Evolutionary conservation across 2,329 filamentous ascomycete genomes (phyloP).

Genomic region (Phialemoniopsis sp.): DNA sequence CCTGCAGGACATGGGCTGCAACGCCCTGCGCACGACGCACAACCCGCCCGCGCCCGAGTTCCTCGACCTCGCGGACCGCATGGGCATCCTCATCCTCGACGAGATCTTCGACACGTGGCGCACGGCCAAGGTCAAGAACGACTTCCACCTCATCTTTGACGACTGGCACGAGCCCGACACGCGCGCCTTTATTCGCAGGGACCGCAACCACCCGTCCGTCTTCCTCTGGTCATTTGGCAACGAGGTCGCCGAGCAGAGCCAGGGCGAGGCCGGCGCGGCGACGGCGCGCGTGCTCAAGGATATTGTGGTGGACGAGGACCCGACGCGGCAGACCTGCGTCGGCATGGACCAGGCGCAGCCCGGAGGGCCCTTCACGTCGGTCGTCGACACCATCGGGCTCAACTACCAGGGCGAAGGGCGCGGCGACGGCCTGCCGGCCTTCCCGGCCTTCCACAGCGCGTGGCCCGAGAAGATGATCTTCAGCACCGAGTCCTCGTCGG

Average conservation of each 20-base stretch:
- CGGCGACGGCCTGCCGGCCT: constrained; percentile 18
- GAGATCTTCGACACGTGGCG: constrained; percentile 51
- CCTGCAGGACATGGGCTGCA: constrained; percentile 43
- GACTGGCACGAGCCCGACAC: constrained; percentile 52
- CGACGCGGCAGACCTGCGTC: constrained; percentile 37
- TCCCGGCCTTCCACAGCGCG: constrained; percentile 34
- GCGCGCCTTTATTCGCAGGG: constrained; percentile 43
- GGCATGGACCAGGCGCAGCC: constrained; percentile 42
- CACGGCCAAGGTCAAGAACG: constrained; percentile 37
- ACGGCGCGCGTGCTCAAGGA: constrained; percentile 29
- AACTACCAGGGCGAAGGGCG: constrained; percentile 54
- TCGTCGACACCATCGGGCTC: constrained; percentile 42
- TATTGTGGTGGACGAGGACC: constrained; percentile 41
- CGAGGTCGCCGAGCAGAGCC: constrained; percentile 43
- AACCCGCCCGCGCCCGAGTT: constrained; percentile 48
- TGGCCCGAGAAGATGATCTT: constrained; percentile 44
- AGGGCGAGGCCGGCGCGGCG: constrained; percentile 19
- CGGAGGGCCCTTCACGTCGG: constrained; percentile 27
- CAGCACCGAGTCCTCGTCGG: constrained; percentile 36
- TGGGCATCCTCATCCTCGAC: constrained; percentile 47
- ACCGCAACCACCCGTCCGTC: constrained; percentile 50
- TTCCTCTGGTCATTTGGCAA: constrained; percentile 51
- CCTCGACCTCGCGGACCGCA: constrained; percentile 41
- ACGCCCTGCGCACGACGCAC: constrained; percentile 46
- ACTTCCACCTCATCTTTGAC: constrained; percentile 45